A percentile compares a stretch with the other conserved stretches of the same genome.
phyloP scores from a whole-genome alignment of 2,329 filamentous ascomycete species.

The Diaporthe destruens region DNA sequence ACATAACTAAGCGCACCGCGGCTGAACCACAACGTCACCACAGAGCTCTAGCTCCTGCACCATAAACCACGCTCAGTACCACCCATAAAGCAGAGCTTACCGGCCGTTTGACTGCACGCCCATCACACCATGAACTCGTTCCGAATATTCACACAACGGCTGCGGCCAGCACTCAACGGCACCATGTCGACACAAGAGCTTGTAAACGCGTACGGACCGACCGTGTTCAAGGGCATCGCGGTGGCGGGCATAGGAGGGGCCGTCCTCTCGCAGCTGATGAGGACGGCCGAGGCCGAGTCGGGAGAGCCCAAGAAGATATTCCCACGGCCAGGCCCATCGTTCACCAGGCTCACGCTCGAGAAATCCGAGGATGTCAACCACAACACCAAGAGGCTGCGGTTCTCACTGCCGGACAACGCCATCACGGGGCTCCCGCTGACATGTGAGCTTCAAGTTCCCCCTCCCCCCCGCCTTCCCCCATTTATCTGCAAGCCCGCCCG shows the following conservation, averaged over 20 bases:
- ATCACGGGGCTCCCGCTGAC: constrained; percentile 64
- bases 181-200: constrained; percentile 38
- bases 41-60: not conserved
- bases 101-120: too few species aligned
- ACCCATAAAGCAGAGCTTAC: not conserved
- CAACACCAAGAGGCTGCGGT: constrained; percentile 69
- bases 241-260: constrained; percentile 35
- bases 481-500: not conserved
- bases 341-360: constrained; percentile 63
- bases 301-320: constrained; percentile 36
- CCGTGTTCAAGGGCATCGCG: constrained; percentile 36
- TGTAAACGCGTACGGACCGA: constrained; percentile 30
- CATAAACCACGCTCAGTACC: not conserved
- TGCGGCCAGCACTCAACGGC: constrained; percentile 30
- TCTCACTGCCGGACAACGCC: constrained; percentile 63
- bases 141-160: constrained; percentile 37
- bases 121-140: constrained; percentile 30
- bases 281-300: constrained; percentile 30
- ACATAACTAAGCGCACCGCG: constrained; percentile 30
- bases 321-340: constrained; percentile 50
- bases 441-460: constrained; percentile 51
- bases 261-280: constrained; percentile 36
- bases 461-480: not conserved
- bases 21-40: not conserved
- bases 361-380: constrained; percentile 67